phyloP scores from a whole-genome alignment of 2,329 filamentous ascomycete genomes.

The Fusarium dlaminii region DNA sequence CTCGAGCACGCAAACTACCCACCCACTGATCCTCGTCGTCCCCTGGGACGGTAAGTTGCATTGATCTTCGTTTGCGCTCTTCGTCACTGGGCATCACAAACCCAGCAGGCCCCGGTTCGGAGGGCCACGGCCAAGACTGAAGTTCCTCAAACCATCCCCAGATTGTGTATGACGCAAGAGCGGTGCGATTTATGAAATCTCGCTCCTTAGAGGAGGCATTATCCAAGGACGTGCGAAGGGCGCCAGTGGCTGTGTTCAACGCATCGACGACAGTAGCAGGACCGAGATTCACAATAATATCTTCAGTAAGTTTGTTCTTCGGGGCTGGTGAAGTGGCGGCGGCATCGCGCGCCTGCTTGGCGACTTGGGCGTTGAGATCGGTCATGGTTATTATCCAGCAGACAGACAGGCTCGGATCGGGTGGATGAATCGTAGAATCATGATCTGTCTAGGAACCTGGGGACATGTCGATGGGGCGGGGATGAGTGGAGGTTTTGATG shows the following conservation, averaged over 20 bases:
- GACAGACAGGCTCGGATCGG: slow-evolving; percentile 29
- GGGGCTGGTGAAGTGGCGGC: slow-evolving; percentile 55
- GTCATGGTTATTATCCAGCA: slow-evolving; percentile 45
- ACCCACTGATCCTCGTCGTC: slow-evolving; percentile 59
- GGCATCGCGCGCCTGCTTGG: slow-evolving; percentile 48
- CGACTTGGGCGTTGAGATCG: slow-evolving; percentile 45
- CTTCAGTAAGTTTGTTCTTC: slow-evolving; percentile 59
- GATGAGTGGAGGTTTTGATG: slow-evolving; percentile 38
- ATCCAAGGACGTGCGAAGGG: slow-evolving; percentile 68
- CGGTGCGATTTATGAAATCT: slow-evolving; percentile 76
- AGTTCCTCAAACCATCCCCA: slow-evolving; percentile 81
- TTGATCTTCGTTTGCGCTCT: slow-evolving; percentile 53
- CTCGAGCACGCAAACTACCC: slow-evolving; percentile 73
- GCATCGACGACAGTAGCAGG: slow-evolving; percentile 70
- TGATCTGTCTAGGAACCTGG: slow-evolving; percentile 44
- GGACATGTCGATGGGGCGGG: slow-evolving; percentile 38
- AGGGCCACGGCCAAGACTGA: slow-evolving; percentile 66
- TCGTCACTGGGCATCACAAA: slow-evolving; percentile 59
- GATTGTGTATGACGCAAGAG: slow-evolving; percentile 75
- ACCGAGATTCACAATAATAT: slow-evolving; percentile 69
- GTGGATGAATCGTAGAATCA: slow-evolving; percentile 37
- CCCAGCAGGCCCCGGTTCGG: slow-evolving; percentile 58
- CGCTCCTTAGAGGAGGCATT: slow-evolving; percentile 71
- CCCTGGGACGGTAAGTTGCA: slow-evolving; percentile 34
- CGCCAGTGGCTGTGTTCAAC: slow-evolving; percentile 62